phyloP scores from a whole-genome alignment of 1,139 yeast species.

The Candida sojae region DNA sequence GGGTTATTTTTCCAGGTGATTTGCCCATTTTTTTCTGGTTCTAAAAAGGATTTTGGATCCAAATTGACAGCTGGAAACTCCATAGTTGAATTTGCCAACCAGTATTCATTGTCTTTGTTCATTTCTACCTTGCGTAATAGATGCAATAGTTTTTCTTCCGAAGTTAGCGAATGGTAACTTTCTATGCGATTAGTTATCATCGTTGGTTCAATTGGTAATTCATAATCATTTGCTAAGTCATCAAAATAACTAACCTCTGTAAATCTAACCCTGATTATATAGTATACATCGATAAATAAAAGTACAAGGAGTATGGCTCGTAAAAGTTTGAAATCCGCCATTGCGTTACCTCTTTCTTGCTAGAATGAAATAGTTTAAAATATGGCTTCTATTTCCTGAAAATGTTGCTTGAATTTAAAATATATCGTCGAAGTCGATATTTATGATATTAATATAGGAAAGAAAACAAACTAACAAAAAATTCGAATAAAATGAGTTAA shows the following conservation, averaged over 20 bases:
- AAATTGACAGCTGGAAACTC: slow-evolving; percentile 23
- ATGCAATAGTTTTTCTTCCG: slow-evolving; percentile 25
- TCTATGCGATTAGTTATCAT: slow-evolving; percentile 9
- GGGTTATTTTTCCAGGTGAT: slow-evolving; percentile 17
- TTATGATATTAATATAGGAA: too few species aligned
- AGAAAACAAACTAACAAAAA: too few species aligned
- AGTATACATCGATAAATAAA: slow-evolving; percentile 23
- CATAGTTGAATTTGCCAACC: slow-evolving; percentile 29
- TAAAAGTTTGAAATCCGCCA: slow-evolving; percentile 21
- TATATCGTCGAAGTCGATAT: too few species aligned
- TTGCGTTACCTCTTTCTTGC: slow-evolving; percentile 3
- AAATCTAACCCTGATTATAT: slow-evolving; percentile 4
- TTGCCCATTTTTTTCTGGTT: slow-evolving; percentile 16
- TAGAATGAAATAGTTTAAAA: too few species aligned
- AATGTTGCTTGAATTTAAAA: too few species aligned
- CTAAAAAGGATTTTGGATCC: slow-evolving; percentile 22
- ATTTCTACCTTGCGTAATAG: slow-evolving; percentile 24
- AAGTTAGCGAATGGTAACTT: slow-evolving; percentile 19
- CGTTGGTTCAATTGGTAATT: slow-evolving; percentile 16
- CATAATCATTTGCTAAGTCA: background rate
- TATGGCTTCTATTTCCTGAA: too few species aligned
- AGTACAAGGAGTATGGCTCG: slow-evolving; percentile 23
- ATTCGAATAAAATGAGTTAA: too few species aligned
- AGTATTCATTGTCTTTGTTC: slow-evolving; percentile 25
- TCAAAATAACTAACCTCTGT: too few species aligned